Evolutionary conservation across 1,284 basidiomycete genomes (phyloP).

Genomic region (Volvariella volvacea): DNA sequence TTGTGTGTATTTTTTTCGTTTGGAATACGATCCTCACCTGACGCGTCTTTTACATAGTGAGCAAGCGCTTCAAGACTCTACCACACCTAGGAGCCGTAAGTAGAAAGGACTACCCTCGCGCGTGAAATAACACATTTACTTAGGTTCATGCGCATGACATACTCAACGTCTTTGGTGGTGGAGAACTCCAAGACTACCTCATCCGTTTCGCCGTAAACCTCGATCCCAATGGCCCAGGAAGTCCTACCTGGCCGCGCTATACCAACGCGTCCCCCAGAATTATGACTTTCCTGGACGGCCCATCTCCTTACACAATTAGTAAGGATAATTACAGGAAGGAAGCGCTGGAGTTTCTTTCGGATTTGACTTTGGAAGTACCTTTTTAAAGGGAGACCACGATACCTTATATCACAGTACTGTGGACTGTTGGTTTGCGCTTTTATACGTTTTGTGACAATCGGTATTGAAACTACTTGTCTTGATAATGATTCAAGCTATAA

Average conservation of each 20-base stretch:
- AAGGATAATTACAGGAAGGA: conserved; percentile 36
- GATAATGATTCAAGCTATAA: no score
- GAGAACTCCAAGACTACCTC: neutral
- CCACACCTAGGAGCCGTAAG: conserved; percentile 17
- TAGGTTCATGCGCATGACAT: conserved; percentile 1
- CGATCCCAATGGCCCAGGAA: conserved; percentile 37
- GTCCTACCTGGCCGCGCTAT: conserved; percentile 44
- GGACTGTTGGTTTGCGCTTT: no score
- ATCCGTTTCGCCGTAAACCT: neutral
- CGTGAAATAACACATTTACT: no score
- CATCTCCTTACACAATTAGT: conserved; percentile 24
- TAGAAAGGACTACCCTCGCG: no score
- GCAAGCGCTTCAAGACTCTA: conserved; percentile 15
- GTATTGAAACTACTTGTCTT: no score
- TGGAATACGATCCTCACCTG: conserved; percentile 7
- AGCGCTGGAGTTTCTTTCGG: conserved; percentile 32
- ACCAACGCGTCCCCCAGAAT: conserved; percentile 28
- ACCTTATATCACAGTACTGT: no score
- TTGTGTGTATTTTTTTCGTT: conserved; percentile 24
- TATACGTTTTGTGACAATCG: no score
- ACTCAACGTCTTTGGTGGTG: conserved; percentile 1
- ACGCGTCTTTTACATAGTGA: conserved; percentile 22
- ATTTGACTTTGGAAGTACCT: conserved; percentile 30
- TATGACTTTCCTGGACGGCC: conserved; percentile 40
- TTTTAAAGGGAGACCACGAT: no score